Base-by-base conservation (phyloP, 441 rosid genomes). In the Euphorbia celastroides region DNA sequence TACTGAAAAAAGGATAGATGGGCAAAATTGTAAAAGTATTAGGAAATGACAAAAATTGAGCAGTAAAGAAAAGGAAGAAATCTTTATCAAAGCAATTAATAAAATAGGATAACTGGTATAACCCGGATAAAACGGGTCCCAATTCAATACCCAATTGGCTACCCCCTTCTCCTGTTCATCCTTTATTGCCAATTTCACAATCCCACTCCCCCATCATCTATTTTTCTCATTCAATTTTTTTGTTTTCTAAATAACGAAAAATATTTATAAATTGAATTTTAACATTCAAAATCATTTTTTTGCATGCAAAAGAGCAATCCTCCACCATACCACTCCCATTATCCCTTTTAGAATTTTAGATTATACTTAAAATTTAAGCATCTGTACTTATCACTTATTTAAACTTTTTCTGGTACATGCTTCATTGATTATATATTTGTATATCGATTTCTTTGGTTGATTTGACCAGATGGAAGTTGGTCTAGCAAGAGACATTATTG, bases 111-210 rank as follows among this genome's bases (percentile, higher is more conserved):
- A 34, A 31, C 20, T 42, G 36, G 12, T 68, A 70, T 66, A 77
- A 88, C 82, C 85, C 89, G 89, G 86, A 84, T 86, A 72, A 78
- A 81, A 82, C 81, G 90, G 89, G 90, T 79, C 81, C 58, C 77
- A 67, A 72, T 70, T 74, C 82, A 75, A 58, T 78, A 72, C 77
- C 83, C 81, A 69, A 65, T 74, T 75, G 83, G 65, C 60, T 46
- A 6, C 67, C 23, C 62, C 72, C 48, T 71, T 69, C 54, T 74
- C 61, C n/a, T 30, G 44, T 52, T 51, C 58, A 55, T 56, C 1
- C 12, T 79, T 83, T 68, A 72, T 74, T 78, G 82, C 70, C 72
- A 36, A 75, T 11, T 67, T 62, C 58, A 61, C 60, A 71, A 66
- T 58, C 69, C 19, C 38, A 22, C 27, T 57, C 7, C 10, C 32